These are phyloP conservation scores for Aspergillus ostianus DNA, from an alignment of 495 filamentous ascomycete species.

Conservation along the genomic window DNA sequence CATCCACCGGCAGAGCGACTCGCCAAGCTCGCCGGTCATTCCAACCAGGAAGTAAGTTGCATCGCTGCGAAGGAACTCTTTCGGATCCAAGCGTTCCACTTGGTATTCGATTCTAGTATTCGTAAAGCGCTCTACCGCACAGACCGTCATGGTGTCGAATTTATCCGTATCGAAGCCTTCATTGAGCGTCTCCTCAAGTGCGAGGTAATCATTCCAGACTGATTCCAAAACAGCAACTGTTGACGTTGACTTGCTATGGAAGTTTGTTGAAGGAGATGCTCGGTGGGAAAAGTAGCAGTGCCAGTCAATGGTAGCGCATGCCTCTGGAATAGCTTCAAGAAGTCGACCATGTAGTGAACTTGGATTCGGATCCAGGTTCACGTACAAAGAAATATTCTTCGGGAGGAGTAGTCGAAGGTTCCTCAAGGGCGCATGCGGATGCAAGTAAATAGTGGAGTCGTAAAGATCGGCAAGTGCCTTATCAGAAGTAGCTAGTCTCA, in stretches of 20 bases:
- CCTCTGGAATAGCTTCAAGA: background rate
- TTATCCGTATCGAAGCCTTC: background rate
- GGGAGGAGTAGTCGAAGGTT: background rate
- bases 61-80: constrained; percentile 22
- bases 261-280: background rate
- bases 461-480: background rate
- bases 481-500: background rate
- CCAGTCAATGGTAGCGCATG: background rate
- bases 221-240: background rate
- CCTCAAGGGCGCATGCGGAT: background rate
- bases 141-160: constrained; percentile 1
- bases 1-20: constrained; percentile 57
- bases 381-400: background rate
- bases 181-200: background rate
- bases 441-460: background rate
- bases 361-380: background rate
- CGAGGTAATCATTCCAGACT: background rate
- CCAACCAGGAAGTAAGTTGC: constrained; percentile 57
- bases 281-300: background rate
- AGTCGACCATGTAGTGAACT: background rate
- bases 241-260: background rate
- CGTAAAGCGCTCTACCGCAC: background rate
- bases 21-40: constrained; percentile 52
- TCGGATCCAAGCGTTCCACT: background rate
- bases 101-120: background rate